Evolutionary conservation across 768 basidiomycete species (phyloP).

Genomic region (Pleurotus ostreatus): DNA sequence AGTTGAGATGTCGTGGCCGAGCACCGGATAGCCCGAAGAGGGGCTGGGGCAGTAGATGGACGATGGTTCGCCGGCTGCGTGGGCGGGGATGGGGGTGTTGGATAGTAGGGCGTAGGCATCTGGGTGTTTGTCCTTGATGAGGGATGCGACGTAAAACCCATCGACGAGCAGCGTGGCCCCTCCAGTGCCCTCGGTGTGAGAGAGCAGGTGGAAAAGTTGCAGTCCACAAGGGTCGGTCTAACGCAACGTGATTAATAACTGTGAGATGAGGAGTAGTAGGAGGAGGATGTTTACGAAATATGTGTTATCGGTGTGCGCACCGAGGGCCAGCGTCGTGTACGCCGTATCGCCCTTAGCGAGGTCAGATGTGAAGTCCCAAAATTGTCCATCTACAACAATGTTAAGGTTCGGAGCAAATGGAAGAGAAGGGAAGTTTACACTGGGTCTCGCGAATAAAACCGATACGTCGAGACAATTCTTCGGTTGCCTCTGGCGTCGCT

Average conservation of each 20-base stretch:
- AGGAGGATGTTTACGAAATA: constrained; percentile 50
- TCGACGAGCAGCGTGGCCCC: constrained; percentile 93
- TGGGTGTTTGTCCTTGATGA: constrained; percentile 71
- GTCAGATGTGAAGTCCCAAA: constrained; percentile 97
- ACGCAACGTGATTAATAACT: background rate
- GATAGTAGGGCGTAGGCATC: constrained; percentile 68
- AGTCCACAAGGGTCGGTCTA: constrained; percentile 94
- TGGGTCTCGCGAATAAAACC: constrained; percentile 87
- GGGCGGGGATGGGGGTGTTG: constrained; percentile 65
- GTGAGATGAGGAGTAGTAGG: constrained; percentile 3
- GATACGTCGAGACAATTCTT: constrained; percentile 70
- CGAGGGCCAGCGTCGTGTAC: constrained; percentile 84
- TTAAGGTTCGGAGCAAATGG: background rate
- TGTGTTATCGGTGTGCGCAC: constrained; percentile 72
- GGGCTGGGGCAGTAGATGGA: constrained; percentile 58
- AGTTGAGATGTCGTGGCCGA: constrained; percentile 58
- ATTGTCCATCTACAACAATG: constrained; percentile 68
- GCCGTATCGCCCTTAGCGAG: constrained; percentile 90
- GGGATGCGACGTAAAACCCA: constrained; percentile 86
- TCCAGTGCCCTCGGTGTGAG: constrained; percentile 75
- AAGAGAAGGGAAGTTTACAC: constrained; percentile 23
- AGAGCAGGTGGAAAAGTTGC: constrained; percentile 92
- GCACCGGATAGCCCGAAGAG: constrained; percentile 59
- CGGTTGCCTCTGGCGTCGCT: constrained; percentile 77
- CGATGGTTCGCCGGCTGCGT: constrained; percentile 79